Evolutionary conservation across 179 eudicot species (phyloP).

Genomic region (Carnegiea gigantea): DNA sequence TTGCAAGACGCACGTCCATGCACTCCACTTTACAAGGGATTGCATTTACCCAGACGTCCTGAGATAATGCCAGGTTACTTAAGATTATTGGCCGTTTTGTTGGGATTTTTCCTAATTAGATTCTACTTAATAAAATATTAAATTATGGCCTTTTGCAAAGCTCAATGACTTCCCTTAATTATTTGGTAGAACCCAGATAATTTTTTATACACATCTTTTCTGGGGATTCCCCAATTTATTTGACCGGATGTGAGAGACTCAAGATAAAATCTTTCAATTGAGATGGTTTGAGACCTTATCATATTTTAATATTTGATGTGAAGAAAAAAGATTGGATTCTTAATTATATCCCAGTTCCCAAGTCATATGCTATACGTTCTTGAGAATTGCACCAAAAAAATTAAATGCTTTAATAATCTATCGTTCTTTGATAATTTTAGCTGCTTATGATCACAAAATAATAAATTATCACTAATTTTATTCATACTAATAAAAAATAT

Average conservation of each 20-base stretch:
- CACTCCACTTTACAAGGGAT: background rate
- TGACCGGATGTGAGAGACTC: constrained; percentile 37
- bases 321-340: too few relatives aligned
- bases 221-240: constrained; percentile 21
- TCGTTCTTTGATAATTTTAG: too few relatives aligned
- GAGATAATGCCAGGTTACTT: background rate
- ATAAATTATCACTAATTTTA: too few relatives aligned
- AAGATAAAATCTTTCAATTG: constrained; percentile 8
- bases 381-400: too few relatives aligned
- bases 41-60: background rate
- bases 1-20: too few relatives aligned
- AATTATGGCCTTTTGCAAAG: constrained; percentile 4
- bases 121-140: background rate
- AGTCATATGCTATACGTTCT: too few relatives aligned
- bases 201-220: constrained; percentile 12
- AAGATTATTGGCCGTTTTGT: background rate
- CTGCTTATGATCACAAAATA: too few relatives aligned
- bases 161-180: background rate
- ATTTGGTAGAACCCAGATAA: background rate
- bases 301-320: too few relatives aligned
- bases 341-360: too few relatives aligned
- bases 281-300: too few relatives aligned
- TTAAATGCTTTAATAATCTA: too few relatives aligned
- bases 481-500: too few relatives aligned
- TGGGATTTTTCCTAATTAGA: constrained; percentile 11